phyloP scores from a whole-genome alignment of 805 yeast species.

The Saccharomyces mikatae region DNA sequence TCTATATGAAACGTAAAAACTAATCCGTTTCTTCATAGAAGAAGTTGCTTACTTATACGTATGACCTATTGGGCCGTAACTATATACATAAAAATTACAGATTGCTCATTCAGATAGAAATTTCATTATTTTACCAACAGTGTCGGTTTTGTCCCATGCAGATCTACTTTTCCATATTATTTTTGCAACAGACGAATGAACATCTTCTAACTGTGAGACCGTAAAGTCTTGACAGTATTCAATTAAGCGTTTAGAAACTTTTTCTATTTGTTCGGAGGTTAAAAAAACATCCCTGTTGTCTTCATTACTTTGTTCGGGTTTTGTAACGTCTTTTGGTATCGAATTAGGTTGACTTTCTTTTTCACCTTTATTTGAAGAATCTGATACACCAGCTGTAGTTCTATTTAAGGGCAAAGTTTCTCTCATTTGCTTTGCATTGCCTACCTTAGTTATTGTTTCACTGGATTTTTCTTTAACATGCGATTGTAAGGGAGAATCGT shows the following conservation, averaged over 20 bases:
- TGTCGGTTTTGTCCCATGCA: constrained; percentile 39
- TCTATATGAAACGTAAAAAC: not conserved
- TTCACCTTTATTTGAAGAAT: not conserved
- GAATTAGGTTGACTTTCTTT: not conserved
- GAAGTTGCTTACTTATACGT: not conserved
- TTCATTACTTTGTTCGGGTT: not conserved
- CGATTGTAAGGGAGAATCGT: not conserved
- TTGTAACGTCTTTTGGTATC: not conserved
- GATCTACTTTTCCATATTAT: constrained; percentile 61
- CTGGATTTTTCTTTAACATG: not conserved
- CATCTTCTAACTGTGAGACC: constrained; percentile 50
- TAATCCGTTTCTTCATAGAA: not conserved
- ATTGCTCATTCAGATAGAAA: not conserved
- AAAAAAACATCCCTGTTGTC: not conserved
- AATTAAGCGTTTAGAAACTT: not conserved
- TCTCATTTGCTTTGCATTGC: not conserved
- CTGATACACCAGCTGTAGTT: not conserved
- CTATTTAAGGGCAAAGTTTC: not conserved
- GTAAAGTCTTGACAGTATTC: constrained; percentile 23
- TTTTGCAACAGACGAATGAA: constrained; percentile 64
- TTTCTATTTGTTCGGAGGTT: not conserved
- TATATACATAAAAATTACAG: not conserved
- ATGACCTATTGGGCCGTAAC: not conserved
- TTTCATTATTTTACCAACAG: constrained; percentile 4
- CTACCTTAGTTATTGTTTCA: not conserved